Conservation (phyloP, 805 yeast genomes). For the Yamadazyma sp. region DNA sequence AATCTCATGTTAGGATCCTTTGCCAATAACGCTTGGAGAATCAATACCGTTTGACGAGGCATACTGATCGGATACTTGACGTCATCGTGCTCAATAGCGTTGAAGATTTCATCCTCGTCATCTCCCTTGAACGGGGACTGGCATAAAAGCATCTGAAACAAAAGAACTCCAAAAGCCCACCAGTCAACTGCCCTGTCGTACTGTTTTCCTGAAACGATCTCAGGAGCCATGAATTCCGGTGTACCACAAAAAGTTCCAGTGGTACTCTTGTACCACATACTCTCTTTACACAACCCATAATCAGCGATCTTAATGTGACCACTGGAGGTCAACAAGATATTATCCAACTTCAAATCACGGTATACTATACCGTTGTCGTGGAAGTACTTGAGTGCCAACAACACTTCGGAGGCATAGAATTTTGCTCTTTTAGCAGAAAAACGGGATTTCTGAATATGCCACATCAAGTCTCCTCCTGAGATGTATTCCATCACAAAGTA, state of each 20-base stretch:
- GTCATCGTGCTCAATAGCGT: conserved; percentile 94
- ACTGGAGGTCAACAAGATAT: conserved; percentile 79
- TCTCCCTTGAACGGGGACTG: conserved; percentile 98
- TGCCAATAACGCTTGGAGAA: conserved; percentile 85
- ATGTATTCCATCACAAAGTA: conserved; percentile 98
- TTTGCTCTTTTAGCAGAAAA: conserved; percentile 91
- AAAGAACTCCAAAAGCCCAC: conserved; percentile 99
- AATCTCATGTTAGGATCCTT: conserved; percentile 83
- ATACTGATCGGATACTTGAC: conserved; percentile 95
- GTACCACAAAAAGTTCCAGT: conserved; percentile 98
- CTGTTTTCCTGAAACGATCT: conserved; percentile 86
- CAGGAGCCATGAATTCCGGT: conserved; percentile 99
- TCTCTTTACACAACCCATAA: conserved; percentile 95
- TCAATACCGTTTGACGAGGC: conserved; percentile 95
- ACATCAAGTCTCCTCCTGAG: conserved; percentile 98
- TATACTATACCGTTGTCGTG: conserved; percentile 96
- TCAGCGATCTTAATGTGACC: conserved; percentile 98
- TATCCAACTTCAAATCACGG: conserved; percentile 94
- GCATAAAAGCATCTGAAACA: conserved; percentile 94
- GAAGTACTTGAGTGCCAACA: conserved; percentile 85
- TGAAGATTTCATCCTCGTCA: conserved; percentile 94
- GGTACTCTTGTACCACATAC: conserved; percentile 79
- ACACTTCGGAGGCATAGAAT: conserved; percentile 95
- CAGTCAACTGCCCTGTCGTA: conserved; percentile 96
- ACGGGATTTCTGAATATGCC: conserved; percentile 94